Evolutionary conservation across 2,329 filamentous ascomycete genomes (phyloP), one percentile per base, ranked within the genome.

Genomic region (Aspergillus sp.): DNA sequence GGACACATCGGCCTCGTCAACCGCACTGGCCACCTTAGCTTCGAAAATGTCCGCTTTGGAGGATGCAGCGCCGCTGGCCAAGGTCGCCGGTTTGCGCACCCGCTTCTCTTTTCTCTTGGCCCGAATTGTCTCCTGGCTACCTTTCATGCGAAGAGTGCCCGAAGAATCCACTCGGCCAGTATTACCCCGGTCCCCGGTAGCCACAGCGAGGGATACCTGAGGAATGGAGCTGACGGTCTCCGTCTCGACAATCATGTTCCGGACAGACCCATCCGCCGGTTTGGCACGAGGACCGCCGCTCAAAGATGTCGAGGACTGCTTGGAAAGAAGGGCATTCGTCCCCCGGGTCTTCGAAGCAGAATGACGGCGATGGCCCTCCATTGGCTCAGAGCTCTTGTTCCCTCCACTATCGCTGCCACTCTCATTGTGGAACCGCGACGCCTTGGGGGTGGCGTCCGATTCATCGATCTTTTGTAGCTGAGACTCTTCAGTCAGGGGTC

Each of bases 21-120:
- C 92, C 8, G 94, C 94, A 74, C 89, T 97, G 54, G 94, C 94
- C 67, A 99, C 92, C 73, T 96, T 96, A 67, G 93, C 92, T 80
- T 98, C 95, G 74, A 99, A 99, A 54, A 98, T 92, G 77, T 99
- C 95, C 73, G 95, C 94, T 80, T 98, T 98, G 62, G 93, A 96
- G 15, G 92, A 95, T 62, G 89, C 91, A 88, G 83, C 76, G 17
- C 69, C 68, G 25, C 67, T 68, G 3, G 68, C 61, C 23, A 80
- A 61, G 23, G 81, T 82, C 54, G 91, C 84, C 60, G 91, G 85
- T 77, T 96, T 96, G 63, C 92, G 88, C 51, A 84, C 78, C 77
- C 88, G 92, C 81, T 91, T 96, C 81, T 94, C 94, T 57, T 97
- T 92, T 80, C 95, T 97, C 80, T 89, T 95, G 2, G 95, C 93